phyloP scores from a whole-genome alignment of 1,284 basidiomycete species.

The Heterobasidion occidentale region DNA sequence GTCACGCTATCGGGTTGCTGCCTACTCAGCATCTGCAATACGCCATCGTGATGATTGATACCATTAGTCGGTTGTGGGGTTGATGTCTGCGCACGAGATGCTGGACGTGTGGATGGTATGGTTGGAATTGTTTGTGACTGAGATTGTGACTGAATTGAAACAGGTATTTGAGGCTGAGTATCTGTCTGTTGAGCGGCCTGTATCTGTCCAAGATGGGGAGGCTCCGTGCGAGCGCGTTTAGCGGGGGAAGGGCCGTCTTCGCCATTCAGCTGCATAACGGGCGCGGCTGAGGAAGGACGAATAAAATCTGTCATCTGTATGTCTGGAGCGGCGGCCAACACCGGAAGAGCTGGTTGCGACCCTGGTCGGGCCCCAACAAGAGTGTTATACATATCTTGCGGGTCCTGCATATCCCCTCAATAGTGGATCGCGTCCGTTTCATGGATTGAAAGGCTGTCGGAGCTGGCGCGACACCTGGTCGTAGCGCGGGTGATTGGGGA shows the following conservation, averaged over 20 bases:
- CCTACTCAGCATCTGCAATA: constrained; percentile 25
- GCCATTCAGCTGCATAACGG: constrained; percentile 29
- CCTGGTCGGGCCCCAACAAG: constrained; percentile 14
- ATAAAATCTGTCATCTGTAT: constrained; percentile 36
- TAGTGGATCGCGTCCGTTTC: constrained; percentile 39
- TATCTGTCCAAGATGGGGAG: constrained; percentile 20
- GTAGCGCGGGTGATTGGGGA: constrained; percentile 31
- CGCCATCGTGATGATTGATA: constrained; percentile 19
- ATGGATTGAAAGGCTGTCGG: constrained; percentile 43
- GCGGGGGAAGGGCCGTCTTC: constrained; percentile 54
- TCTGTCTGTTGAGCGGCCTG: not conserved
- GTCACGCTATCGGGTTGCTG: constrained; percentile 21
- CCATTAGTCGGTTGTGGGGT: constrained; percentile 25
- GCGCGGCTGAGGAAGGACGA: constrained; percentile 39
- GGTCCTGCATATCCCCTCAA: constrained; percentile 24
- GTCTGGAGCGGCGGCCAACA: constrained; percentile 35
- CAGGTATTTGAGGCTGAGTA: not conserved
- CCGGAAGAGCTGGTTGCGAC: constrained; percentile 15
- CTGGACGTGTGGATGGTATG: constrained; percentile 2
- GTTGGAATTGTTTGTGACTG: not conserved
- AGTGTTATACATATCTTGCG: constrained; percentile 10
- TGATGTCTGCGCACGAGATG: constrained; percentile 10
- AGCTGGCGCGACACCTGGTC: constrained; percentile 38
- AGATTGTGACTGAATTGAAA: not conserved
- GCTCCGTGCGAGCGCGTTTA: constrained; percentile 59